Base-by-base conservation (phyloP, 768 basidiomycete species). In the Agrocybe praecox region DNA sequence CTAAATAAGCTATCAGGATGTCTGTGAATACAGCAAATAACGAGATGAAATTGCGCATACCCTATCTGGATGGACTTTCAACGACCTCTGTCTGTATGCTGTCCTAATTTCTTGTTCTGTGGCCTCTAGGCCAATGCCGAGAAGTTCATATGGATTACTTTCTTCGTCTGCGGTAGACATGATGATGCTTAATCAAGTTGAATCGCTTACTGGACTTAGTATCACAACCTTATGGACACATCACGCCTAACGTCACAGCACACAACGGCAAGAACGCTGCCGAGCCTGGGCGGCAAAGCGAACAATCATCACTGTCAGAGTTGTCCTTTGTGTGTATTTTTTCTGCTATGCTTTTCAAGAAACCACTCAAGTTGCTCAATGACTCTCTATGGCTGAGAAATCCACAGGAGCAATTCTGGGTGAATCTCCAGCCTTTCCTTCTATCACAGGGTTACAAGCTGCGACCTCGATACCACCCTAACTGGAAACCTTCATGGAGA, bases 31-130 rank as follows among this genome's bases (percentile, higher is more conserved):
- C 19, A 22, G 34, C 40, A 34, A 23, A 33, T 51, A 15, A 23
- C 7, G 32, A 21, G 36, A 33, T 49, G 10, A 22, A 46, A 33
- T 22, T 29, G 17, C 42, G 79, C 83, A 59, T 62, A 92, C 92
- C 66, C 90, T 83, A 67, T 94, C 92, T 24, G 92, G 92, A 72
- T 94, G 92, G 33, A 93, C 90, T 74, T 92, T 93, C 63, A 92
- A 79, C 1, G 92, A 93, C 24, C 84, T 78, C 56, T 90, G 80
- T 40, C 92, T 81, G 62, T 93, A 94, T 0, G 92, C 90, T 2
- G 86, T 90, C 55, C 83, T 80, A 52, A 94, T 90, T 60, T 92
- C 91, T 49, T 84, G 81, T 56, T 93, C 90, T 26, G 88, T 88
- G 17, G 87, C 80, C 60, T 91, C 89, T 40, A 77, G 63, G 6